Base-by-base conservation (phyloP, 2,329 filamentous ascomycete species). In the Plenodomus lindquistii region DNA sequence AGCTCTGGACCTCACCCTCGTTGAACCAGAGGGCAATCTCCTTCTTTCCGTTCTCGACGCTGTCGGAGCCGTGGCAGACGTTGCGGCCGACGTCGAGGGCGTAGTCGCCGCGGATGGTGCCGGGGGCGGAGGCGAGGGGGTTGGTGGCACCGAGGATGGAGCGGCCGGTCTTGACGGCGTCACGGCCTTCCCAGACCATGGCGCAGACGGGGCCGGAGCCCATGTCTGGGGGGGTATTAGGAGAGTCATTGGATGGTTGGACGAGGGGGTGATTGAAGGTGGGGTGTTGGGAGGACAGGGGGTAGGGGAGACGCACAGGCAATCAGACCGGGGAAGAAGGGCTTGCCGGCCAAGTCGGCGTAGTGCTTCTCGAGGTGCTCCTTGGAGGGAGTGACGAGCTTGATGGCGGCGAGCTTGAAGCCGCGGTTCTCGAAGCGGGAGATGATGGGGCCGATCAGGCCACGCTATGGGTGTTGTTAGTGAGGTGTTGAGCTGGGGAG, bases 181-280 rank as follows among this genome's bases (percentile, higher is more conserved):
- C 92, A 85, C 89, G 89, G 75, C 94, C 94, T 81, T 99, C 92
- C 94, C 94, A 99, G 80, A 99, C 88, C 93, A 97, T 99, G 82
- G 94, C 94, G 83, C 85, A 88, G 82, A 99, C 93, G 77, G 94
- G 94, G 76, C 94, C 94, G 77, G 87, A 92, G 77, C 85, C 81
- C 94, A 97, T 99, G 86, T 97, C 91, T 96, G 62, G 55, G 21
- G 19, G 1, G 42, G 24, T 42, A 44, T 55, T 43, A 62, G 52
- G 36, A 22, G 17, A n/a, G n/a, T n/a, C n/a, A 35, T 13, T 11
- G 35, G 15, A n/a, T 43, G 8, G 41, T n/a, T n/a, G n/a, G n/a
- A 24, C 10, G 22, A 6, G 5, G 6, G 22, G 22, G 13, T 52
- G 38, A 21, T 40, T 9, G 27, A 17, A 20, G 20, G 31, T 41